phyloP scores from a whole-genome alignment of 202 grass and related monocot genomes.

The Eragrostis tef region DNA sequence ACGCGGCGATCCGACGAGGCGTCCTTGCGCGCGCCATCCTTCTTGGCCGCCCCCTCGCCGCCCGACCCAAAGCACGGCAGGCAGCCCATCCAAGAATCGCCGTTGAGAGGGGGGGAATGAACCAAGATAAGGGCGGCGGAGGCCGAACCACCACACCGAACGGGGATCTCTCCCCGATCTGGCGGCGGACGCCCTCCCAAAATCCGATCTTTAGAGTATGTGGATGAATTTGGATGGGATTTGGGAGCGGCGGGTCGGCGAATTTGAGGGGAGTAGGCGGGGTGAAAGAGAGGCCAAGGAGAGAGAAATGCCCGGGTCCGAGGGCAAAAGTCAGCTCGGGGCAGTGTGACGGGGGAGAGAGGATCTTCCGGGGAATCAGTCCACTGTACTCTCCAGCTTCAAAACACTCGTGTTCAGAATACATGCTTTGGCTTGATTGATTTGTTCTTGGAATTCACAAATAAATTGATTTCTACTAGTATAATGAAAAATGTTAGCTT shows the following conservation, averaged over 20 bases:
- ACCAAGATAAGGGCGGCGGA: constrained; percentile 33
- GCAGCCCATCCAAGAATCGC: constrained; percentile 66
- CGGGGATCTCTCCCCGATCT: constrained; percentile 58
- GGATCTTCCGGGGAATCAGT: constrained; percentile 5
- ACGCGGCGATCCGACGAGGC: constrained; percentile 42
- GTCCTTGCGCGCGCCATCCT: constrained; percentile 53
- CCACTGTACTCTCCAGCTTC: background rate
- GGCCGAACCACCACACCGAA: constrained; percentile 54
- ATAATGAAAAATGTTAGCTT: background rate
- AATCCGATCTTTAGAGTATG: constrained; percentile 45
- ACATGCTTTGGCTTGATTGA: background rate
- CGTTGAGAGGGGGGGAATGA: background rate
- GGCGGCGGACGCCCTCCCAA: constrained; percentile 50
- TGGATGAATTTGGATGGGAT: constrained; percentile 46
- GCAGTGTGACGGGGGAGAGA: background rate
- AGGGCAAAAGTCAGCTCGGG: constrained; percentile 48
- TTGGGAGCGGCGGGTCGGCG: constrained; percentile 44
- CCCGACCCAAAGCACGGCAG: constrained; percentile 64
- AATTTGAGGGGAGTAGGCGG: constrained; percentile 24
- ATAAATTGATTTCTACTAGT: background rate
- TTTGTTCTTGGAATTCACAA: background rate
- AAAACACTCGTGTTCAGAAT: background rate
- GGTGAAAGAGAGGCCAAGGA: background rate
- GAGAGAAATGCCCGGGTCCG: constrained; percentile 19
- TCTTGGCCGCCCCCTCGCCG: constrained; percentile 52